Conservation (phyloP, 2,329 filamentous ascomycete genomes). For the Ceratocystis albifundus region DNA sequence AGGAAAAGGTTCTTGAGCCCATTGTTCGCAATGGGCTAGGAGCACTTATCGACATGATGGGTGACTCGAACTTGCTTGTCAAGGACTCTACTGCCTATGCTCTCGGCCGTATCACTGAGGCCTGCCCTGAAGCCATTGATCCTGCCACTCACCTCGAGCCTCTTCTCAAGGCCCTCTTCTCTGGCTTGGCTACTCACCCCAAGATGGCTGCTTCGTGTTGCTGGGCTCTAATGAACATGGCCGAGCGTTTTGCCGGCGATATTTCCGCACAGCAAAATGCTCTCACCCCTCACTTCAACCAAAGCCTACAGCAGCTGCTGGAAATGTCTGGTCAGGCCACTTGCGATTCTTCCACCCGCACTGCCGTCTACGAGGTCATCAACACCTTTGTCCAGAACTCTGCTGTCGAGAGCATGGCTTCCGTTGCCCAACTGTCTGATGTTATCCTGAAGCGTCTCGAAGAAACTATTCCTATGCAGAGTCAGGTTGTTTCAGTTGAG, state of each 20-base stretch:
- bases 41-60: conserved; percentile 83
- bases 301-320: conserved; percentile 76
- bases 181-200: conserved; percentile 75
- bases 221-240: conserved; percentile 97
- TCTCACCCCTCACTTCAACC: conserved; percentile 83
- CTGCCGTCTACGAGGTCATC: conserved; percentile 92
- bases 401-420: conserved; percentile 69
- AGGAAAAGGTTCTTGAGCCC: conserved; percentile 81
- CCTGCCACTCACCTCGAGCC: conserved; percentile 69
- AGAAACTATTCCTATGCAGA: conserved; percentile 77
- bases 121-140: conserved; percentile 84
- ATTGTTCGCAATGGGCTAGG: conserved; percentile 92
- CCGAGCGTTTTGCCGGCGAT: conserved; percentile 87
- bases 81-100: conserved; percentile 94
- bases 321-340: conserved; percentile 73
- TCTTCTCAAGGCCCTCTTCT: conserved; percentile 79
- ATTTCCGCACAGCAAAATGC: conserved; percentile 65
- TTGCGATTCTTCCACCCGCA: conserved; percentile 78
- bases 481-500: conserved; percentile 91
- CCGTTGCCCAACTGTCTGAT: conserved; percentile 71
- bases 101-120: conserved; percentile 89
- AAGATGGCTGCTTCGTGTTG: conserved; percentile 99
- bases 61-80: conserved; percentile 78
- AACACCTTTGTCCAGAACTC: conserved; percentile 89
- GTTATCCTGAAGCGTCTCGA: conserved; percentile 86